A percentile compares a stretch with the other conserved stretches of the same genome.
These are phyloP conservation scores for Sporothrix luriei DNA, from an alignment of 2,329 filamentous ascomycete genomes.

Conservation along the genomic window DNA sequence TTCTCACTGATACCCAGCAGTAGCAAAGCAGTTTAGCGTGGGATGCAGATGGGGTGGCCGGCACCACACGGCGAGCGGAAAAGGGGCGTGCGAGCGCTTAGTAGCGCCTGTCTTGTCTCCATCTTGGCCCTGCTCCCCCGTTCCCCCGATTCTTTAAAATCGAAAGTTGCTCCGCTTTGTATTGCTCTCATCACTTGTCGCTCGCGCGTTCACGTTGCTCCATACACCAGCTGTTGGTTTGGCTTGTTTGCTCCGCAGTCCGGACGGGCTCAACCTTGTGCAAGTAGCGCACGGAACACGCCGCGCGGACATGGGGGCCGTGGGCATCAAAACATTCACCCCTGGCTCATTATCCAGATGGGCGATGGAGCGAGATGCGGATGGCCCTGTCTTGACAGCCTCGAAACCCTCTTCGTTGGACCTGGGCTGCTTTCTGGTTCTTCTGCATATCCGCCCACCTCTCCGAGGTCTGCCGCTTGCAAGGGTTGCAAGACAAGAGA, in stretches of 20 bases:
- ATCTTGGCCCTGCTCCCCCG: background rate
- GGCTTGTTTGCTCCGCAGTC: slow-evolving; percentile 3
- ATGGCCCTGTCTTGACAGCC: slow-evolving; percentile 1
- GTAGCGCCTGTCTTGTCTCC: slow-evolving; percentile 22
- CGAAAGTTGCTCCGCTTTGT: background rate
- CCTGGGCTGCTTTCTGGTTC: slow-evolving; percentile 1
- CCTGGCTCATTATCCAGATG: slow-evolving; percentile 25
- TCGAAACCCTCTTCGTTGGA: background rate
- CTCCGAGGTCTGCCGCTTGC: slow-evolving; percentile 13
- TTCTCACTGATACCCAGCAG: slow-evolving; percentile 20
- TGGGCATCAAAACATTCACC: background rate
- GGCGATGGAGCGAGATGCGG: slow-evolving; percentile 23
- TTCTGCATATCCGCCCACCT: slow-evolving; percentile 8
- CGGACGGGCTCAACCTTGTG: slow-evolving; percentile 16
- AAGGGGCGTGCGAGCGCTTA: slow-evolving; percentile 31
- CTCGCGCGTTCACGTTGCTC: background rate
- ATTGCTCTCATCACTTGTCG: background rate
- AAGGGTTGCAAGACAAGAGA: slow-evolving; percentile 1
- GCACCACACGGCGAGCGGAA: slow-evolving; percentile 10
- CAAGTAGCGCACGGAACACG: slow-evolving; percentile 25
- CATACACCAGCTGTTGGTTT: slow-evolving; percentile 14
- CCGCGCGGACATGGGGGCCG: slow-evolving; percentile 16
- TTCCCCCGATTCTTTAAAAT: background rate
- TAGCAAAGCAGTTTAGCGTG: slow-evolving; percentile 27
- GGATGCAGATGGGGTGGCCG: slow-evolving; percentile 30